Evolutionary conservation across 2,329 filamentous ascomycete species (phyloP).

Genomic region (Pseudogymnoascus sp.): DNA sequence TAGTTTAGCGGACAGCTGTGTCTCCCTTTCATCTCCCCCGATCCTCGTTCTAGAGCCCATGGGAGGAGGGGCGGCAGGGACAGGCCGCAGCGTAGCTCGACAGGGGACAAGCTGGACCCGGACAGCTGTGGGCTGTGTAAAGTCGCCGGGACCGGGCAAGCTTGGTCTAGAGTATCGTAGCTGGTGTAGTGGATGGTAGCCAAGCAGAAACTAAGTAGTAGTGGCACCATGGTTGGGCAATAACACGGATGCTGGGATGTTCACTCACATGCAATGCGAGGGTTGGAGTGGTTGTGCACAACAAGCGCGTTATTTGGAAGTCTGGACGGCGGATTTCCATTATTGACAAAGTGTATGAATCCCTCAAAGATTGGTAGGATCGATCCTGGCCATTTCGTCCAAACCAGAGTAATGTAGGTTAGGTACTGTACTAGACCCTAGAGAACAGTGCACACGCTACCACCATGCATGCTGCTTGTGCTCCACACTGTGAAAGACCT

Average conservation of each 20-base stretch:
- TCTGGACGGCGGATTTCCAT: neutral
- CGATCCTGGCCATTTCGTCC: neutral
- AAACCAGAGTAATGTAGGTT: neutral
- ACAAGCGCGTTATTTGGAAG: neutral
- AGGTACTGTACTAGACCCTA: neutral
- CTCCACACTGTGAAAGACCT: neutral
- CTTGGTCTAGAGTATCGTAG: conserved; percentile 6
- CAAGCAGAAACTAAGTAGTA: neutral
- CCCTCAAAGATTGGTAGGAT: neutral
- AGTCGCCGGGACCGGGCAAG: neutral
- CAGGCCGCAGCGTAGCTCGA: conserved; percentile 1
- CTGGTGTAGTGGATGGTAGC: neutral
- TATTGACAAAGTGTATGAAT: neutral
- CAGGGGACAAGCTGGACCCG: neutral
- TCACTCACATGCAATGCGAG: neutral
- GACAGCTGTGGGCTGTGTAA: neutral
- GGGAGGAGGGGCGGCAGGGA: neutral
- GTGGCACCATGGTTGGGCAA: neutral
- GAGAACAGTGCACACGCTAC: neutral
- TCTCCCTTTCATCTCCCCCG: conserved; percentile 1
- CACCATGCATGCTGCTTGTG: neutral
- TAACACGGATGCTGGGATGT: neutral
- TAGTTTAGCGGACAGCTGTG: neutral
- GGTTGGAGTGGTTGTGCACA: neutral
- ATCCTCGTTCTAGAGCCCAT: neutral